phyloP scores from a whole-genome alignment of 169 alveolate genomes.

The Plasmodium cynomolgi region DNA sequence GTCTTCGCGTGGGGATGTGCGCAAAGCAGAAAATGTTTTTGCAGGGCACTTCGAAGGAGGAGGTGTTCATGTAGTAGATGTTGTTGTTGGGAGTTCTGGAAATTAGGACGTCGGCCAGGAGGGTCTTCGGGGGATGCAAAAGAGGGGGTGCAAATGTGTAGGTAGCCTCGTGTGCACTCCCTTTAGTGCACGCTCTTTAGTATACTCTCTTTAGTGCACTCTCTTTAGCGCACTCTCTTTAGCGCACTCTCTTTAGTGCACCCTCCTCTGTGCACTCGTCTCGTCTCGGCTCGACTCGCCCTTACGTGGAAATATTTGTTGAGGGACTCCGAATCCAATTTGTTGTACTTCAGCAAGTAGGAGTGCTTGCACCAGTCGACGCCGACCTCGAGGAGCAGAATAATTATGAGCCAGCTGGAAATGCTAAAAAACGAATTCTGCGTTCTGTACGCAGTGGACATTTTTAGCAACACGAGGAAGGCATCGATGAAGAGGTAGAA shows the following conservation, averaged over 20 bases:
- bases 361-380: slow-evolving; percentile 90
- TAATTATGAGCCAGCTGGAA: slow-evolving; percentile 82
- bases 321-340: slow-evolving; percentile 81
- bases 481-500: slow-evolving; percentile 90
- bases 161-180: not conserved
- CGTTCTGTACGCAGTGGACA: slow-evolving; percentile 85
- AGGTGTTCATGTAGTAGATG: slow-evolving; percentile 56
- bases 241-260: not conserved
- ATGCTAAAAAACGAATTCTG: slow-evolving; percentile 79
- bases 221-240: not conserved
- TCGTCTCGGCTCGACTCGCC: not conserved
- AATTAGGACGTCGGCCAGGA: slow-evolving; percentile 80
- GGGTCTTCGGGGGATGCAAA: slow-evolving; percentile 25
- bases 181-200: not conserved
- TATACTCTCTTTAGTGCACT: not conserved
- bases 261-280: not conserved
- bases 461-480: slow-evolving; percentile 86
- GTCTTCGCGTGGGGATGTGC: slow-evolving; percentile 83
- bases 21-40: slow-evolving; percentile 82
- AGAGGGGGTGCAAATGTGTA: not conserved
- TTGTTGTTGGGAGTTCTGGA: slow-evolving; percentile 76
- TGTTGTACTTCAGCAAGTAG: slow-evolving; percentile 88
- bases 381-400: slow-evolving; percentile 85
- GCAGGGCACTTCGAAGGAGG: slow-evolving; percentile 79
- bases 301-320: slow-evolving; percentile 75